A percentile compares a stretch with the other conserved stretches of the same genome.
Evolutionary conservation across 148 eudicot genomes (phyloP).

Genomic region (Selenicereus undatus): DNA sequence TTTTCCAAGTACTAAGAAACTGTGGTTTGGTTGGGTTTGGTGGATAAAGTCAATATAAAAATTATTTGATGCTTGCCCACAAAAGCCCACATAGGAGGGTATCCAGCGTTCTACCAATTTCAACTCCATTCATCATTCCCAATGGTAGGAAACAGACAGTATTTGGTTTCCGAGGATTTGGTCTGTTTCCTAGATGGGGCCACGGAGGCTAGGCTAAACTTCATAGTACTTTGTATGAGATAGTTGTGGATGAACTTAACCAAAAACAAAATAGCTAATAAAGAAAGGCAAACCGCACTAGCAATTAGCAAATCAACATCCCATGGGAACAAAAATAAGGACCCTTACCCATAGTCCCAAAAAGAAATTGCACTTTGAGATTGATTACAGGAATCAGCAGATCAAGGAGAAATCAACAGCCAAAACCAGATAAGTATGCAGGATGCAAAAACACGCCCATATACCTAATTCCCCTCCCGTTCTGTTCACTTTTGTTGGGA

Average conservation of each 20-base stretch:
- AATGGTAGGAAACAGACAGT: conserved; percentile 14
- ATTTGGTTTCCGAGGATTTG: conserved; percentile 14
- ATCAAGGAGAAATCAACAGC: no score
- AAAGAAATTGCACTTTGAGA: no score
- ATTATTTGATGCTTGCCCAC: background rate
- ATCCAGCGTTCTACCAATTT: background rate
- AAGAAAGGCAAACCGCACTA: background rate
- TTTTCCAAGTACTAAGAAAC: background rate
- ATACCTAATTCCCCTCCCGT: no score
- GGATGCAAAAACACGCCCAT: no score
- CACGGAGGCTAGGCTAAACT: background rate
- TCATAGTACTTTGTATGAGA: background rate
- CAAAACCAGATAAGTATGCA: no score
- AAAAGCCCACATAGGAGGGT: background rate
- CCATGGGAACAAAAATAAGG: no score
- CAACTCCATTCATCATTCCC: conserved; percentile 9
- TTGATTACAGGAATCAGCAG: no score
- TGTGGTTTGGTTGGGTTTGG: background rate
- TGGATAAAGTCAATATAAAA: background rate
- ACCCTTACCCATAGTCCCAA: no score
- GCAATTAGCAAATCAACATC: background rate
- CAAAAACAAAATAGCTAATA: background rate
- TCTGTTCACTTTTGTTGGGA: no score
- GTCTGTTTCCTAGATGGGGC: background rate
- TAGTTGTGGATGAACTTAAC: background rate